A percentile compares a stretch with the other conserved stretches of the same genome.
phyloP scores from a whole-genome alignment of 1,284 basidiomycete genomes.

The Trametes versicolor region DNA sequence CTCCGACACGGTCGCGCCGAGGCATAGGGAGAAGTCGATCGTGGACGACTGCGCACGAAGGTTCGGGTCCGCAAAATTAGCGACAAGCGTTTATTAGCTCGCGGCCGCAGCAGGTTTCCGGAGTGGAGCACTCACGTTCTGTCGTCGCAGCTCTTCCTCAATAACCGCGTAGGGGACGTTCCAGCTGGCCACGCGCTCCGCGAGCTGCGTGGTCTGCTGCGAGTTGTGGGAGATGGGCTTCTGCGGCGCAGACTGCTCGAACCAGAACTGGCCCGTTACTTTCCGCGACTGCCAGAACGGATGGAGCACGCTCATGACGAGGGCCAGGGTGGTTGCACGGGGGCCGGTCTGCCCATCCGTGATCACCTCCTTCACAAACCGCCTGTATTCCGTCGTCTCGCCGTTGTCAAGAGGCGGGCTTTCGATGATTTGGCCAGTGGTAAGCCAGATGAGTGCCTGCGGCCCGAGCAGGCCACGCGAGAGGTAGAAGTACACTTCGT shows the following conservation, averaged over 20 bases:
- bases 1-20: constrained; percentile 88
- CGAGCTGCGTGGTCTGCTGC: constrained; percentile 83
- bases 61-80: constrained; percentile 23
- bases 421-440: constrained; percentile 87
- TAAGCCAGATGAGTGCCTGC: constrained; percentile 91
- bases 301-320: constrained; percentile 83
- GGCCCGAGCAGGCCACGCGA: constrained; percentile 92
- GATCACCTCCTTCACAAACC: constrained; percentile 95
- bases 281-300: constrained; percentile 83
- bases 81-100: constrained; percentile 20
- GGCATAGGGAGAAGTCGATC: constrained; percentile 96
- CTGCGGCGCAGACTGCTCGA: constrained; percentile 63
- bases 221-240: constrained; percentile 79
- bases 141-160: constrained; percentile 94
- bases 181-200: constrained; percentile 93
- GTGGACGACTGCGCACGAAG: constrained; percentile 78
- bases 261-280: constrained; percentile 82
- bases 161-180: constrained; percentile 88
- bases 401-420: constrained; percentile 94
- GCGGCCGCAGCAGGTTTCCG: constrained; percentile 21
- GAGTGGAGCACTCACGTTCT: constrained; percentile 77
- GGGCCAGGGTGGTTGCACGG: constrained; percentile 88
- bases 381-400: constrained; percentile 93
- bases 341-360: constrained; percentile 94
- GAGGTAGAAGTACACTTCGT: constrained; percentile 97